A percentile compares a stretch with the other conserved stretches of the same genome.
Evolutionary conservation across 805 yeast genomes (phyloP).

Genomic region (Candida maltosa): DNA sequence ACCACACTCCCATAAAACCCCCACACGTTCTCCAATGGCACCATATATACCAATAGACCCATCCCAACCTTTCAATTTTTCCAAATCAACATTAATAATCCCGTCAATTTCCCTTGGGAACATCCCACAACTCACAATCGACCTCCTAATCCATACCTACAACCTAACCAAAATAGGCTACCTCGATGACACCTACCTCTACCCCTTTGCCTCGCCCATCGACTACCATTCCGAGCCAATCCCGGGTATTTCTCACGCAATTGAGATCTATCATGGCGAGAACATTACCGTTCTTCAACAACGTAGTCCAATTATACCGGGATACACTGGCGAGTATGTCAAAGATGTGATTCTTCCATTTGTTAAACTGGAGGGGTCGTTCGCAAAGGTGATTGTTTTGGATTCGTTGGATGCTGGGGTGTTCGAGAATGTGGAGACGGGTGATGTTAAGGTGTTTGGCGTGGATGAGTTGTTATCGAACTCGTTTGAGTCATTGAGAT

Average conservation of each 20-base stretch:
- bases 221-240: slow-evolving; percentile 32
- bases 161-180: slow-evolving; percentile 49
- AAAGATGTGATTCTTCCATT: slow-evolving; percentile 50
- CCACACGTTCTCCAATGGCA: no score
- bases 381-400: slow-evolving; percentile 49
- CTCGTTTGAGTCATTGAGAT: slow-evolving; percentile 26
- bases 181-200: slow-evolving; percentile 59
- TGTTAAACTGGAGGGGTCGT: slow-evolving; percentile 30
- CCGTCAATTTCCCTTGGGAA: slow-evolving; percentile 89
- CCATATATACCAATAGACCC: no score
- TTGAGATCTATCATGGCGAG: slow-evolving; percentile 56
- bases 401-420: slow-evolving; percentile 74
- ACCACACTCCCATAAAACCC: no score
- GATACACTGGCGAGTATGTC: slow-evolving; percentile 49
- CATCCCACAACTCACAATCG: slow-evolving; percentile 80
- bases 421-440: slow-evolving; percentile 18
- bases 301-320: slow-evolving; percentile 80
- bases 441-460: slow-evolving; percentile 23
- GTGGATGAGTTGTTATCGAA: slow-evolving; percentile 28
- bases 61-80: no score
- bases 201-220: slow-evolving; percentile 82
- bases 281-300: slow-evolving; percentile 68
- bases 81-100: slow-evolving; percentile 46
- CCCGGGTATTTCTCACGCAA: slow-evolving; percentile 45
- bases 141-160: slow-evolving; percentile 66